phyloP scores from a whole-genome alignment of 176 grass and related monocot species.

The Zoysia pacifica region DNA sequence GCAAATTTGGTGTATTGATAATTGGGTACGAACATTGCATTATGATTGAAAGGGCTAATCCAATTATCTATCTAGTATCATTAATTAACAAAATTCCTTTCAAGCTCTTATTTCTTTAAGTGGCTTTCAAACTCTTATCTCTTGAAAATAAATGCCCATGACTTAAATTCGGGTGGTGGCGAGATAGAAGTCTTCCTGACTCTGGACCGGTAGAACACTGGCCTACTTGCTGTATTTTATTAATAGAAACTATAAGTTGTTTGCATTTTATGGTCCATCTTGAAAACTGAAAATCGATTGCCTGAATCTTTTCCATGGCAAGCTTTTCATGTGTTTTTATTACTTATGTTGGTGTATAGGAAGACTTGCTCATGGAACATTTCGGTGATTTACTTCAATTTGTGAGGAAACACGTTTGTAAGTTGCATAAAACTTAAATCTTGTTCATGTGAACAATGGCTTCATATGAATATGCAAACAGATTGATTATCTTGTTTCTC shows the following conservation, averaged over 20 bases:
- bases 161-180: background rate
- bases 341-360: slow-evolving; percentile 54
- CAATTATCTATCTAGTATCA: background rate
- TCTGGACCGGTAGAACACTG: background rate
- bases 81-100: background rate
- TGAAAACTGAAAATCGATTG: background rate
- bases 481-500: background rate
- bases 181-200: background rate
- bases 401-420: slow-evolving; percentile 68
- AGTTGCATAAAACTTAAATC: slow-evolving; percentile 43
- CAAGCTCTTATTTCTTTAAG: background rate
- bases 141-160: too few species aligned
- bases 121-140: too few species aligned
- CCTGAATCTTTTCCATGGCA: background rate
- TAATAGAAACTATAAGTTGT: background rate
- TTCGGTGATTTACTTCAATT: slow-evolving; percentile 73
- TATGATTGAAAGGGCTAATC: background rate
- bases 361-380: slow-evolving; percentile 84
- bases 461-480: slow-evolving; percentile 4
- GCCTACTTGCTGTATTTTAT: background rate
- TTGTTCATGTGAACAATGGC: slow-evolving; percentile 1
- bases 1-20: background rate
- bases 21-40: background rate
- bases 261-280: background rate
- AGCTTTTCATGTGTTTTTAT: background rate